Evolutionary conservation across 2,329 filamentous ascomycete genomes (phyloP).

Genomic region (Fusarium brachygibbosum): DNA sequence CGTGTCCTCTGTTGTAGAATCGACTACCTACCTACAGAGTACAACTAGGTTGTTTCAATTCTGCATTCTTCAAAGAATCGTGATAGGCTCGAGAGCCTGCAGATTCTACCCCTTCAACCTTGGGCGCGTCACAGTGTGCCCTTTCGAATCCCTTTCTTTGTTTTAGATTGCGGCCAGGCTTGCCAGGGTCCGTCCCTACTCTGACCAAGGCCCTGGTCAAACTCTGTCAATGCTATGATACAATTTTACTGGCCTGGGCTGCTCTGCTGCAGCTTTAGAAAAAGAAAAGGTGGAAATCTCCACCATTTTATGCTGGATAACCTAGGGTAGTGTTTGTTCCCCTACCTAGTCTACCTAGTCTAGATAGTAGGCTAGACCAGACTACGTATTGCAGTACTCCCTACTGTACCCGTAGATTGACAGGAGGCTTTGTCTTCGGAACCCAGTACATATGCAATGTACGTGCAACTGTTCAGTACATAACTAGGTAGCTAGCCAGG

Average conservation of each 20-base stretch:
- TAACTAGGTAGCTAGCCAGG: background rate
- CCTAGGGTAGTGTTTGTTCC: background rate
- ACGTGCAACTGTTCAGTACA: conserved; percentile 13
- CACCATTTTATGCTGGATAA: conserved; percentile 7
- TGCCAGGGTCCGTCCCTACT: background rate
- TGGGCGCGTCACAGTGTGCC: conserved; percentile 14
- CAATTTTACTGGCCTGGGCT: conserved; percentile 22
- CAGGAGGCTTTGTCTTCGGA: conserved; percentile 7
- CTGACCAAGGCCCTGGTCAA: conserved; percentile 8
- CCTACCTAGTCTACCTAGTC: too few species aligned
- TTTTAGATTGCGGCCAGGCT: conserved; percentile 31
- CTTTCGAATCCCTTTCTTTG: conserved; percentile 14
- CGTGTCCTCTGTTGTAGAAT: conserved; percentile 6
- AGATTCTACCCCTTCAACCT: conserved; percentile 10
- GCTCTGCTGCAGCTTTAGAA: conserved; percentile 4
- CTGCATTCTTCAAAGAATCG: conserved; percentile 4
- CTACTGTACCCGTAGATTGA: background rate
- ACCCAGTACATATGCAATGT: conserved; percentile 5
- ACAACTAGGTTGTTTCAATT: conserved; percentile 27
- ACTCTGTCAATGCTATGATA: conserved; percentile 20
- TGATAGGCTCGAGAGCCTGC: conserved; percentile 27
- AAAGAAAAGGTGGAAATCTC: conserved; percentile 5
- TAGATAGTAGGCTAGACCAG: too few species aligned
- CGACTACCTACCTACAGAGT: conserved; percentile 1
- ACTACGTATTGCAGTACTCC: background rate